phyloP scores from a whole-genome alignment of 352 stramenopile species.

The Globisporangium orthogonon region DNA sequence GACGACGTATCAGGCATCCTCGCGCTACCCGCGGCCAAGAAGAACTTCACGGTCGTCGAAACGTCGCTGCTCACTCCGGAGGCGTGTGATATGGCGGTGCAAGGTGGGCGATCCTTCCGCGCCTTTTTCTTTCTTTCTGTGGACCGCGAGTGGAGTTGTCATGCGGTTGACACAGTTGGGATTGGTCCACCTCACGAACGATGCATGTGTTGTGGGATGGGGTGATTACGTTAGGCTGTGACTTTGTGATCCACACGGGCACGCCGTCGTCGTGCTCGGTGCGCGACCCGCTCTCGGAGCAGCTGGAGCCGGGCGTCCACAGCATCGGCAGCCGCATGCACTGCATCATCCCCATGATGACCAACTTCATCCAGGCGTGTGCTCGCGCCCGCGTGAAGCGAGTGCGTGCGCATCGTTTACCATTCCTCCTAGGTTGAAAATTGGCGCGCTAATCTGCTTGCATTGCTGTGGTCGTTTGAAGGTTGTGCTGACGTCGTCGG shows the following conservation, averaged over 20 bases:
- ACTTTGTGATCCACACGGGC: slow-evolving; percentile 88
- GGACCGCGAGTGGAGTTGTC: not conserved
- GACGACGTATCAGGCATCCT: slow-evolving; percentile 82
- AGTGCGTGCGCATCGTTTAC: slow-evolving; percentile 13
- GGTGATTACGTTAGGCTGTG: slow-evolving; percentile 25
- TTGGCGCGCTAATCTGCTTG: not conserved
- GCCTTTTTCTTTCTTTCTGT: slow-evolving; percentile 5
- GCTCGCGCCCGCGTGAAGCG: slow-evolving; percentile 72
- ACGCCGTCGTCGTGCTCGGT: slow-evolving; percentile 84
- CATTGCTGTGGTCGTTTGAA: slow-evolving; percentile 5
- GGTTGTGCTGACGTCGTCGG: slow-evolving; percentile 80
- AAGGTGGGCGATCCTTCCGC: slow-evolving; percentile 22
- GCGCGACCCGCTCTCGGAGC: slow-evolving; percentile 78
- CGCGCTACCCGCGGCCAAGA: slow-evolving; percentile 55
- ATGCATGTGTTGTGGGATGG: too few relatives aligned
- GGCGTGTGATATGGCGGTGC: slow-evolving; percentile 83
- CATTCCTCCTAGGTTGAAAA: not conserved
- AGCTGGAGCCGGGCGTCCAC: slow-evolving; percentile 79
- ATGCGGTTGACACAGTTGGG: too few relatives aligned
- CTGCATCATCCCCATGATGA: slow-evolving; percentile 91
- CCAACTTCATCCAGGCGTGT: slow-evolving; percentile 87
- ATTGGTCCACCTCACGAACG: not conserved
- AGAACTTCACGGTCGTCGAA: slow-evolving; percentile 84
- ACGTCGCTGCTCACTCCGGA: slow-evolving; percentile 84
- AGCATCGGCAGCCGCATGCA: slow-evolving; percentile 88